Evolutionary conservation across 192 early-diverging fungal species (phyloP).

Genomic region (Linnemannia hyalina): DNA sequence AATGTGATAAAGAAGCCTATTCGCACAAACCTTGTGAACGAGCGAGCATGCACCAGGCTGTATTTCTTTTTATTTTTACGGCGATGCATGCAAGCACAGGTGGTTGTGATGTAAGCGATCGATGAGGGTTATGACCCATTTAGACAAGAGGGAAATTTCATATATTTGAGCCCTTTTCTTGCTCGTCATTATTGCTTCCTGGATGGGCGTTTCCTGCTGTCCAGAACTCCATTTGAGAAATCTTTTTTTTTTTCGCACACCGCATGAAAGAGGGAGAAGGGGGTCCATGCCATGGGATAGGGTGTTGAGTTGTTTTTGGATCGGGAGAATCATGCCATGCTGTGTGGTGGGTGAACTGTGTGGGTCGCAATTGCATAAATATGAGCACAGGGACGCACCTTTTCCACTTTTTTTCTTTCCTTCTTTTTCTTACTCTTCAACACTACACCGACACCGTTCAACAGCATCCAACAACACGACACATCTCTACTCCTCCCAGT

Average conservation of each 20-base stretch:
- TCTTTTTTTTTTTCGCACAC: constrained; percentile 7
- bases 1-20: not conserved
- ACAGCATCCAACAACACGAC: no score
- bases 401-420: not conserved
- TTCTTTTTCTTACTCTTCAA: not conserved
- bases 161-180: not conserved
- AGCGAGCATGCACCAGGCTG: not conserved
- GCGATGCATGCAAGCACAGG: not conserved
- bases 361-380: not conserved
- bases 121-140: not conserved
- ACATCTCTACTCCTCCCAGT: not conserved
- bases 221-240: not conserved
- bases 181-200: not conserved
- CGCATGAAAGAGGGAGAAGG: not conserved
- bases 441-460: not conserved
- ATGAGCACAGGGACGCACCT: constrained; percentile 2
- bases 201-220: not conserved
- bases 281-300: not conserved
- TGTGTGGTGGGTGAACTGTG: not conserved
- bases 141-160: not conserved
- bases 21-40: not conserved
- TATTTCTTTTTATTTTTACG: not conserved
- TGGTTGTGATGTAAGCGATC: not conserved
- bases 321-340: not conserved
- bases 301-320: not conserved